A percentile compares a stretch with the other conserved stretches of the same genome.
phyloP scores from a whole-genome alignment of 805 yeast species.

The Lachancea dasiensis region DNA sequence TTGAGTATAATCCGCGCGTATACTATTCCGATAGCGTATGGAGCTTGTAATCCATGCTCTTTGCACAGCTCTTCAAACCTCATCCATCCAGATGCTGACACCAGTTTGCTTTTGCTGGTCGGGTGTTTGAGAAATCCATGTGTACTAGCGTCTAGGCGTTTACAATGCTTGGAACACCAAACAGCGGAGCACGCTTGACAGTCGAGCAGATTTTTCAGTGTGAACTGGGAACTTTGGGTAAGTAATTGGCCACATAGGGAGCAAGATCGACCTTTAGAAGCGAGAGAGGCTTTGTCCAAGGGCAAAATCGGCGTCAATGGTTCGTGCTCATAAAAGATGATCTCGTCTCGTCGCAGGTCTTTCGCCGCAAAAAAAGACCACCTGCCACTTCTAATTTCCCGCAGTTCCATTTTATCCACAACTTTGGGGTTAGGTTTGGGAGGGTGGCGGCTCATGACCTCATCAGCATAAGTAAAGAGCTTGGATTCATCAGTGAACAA shows the following conservation, averaged over 20 bases:
- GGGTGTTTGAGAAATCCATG: constrained; percentile 58
- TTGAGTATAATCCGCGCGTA: constrained; percentile 38
- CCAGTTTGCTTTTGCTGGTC: constrained; percentile 30
- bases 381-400: constrained; percentile 10
- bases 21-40: constrained; percentile 56
- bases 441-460: constrained; percentile 2
- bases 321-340: constrained; percentile 54
- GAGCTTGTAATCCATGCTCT: constrained; percentile 61
- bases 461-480: constrained; percentile 6
- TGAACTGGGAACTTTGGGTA: constrained; percentile 23
- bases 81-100: constrained; percentile 46
- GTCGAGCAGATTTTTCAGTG: constrained; percentile 45
- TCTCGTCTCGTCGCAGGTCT: constrained; percentile 42
- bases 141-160: constrained; percentile 41
- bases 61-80: constrained; percentile 55
- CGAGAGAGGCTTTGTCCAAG: constrained; percentile 54
- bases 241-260: constrained; percentile 61
- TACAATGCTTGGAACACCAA: constrained; percentile 68
- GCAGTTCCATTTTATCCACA: constrained; percentile 3
- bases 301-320: constrained; percentile 63
- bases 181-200: constrained; percentile 59
- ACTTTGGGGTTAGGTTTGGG: background rate
- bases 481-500: constrained; percentile 34
- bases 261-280: constrained; percentile 61
- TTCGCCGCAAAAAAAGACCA: constrained; percentile 43